Conservation (phyloP, 2,329 filamentous ascomycete species). For the Fusarium veterinarium region DNA sequence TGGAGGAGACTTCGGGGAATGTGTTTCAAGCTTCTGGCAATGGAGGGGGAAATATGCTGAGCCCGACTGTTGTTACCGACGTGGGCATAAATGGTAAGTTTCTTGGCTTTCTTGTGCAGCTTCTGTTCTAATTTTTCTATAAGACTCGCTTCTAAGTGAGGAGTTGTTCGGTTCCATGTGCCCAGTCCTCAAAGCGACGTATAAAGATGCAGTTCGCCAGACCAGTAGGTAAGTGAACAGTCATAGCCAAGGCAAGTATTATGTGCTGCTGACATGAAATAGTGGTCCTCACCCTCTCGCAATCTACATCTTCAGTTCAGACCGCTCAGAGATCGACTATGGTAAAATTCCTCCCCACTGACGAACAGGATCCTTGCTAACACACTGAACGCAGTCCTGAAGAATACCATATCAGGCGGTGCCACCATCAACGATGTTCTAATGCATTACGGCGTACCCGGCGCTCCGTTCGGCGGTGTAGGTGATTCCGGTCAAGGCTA, state of each 20-base stretch:
- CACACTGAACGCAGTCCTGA: background rate
- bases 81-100: background rate
- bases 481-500: slow-evolving; percentile 57
- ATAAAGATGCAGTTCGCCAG: background rate
- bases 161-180: slow-evolving; percentile 49
- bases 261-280: rapidly evolving
- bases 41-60: background rate
- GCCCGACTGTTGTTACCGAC: background rate
- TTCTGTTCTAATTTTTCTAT: background rate
- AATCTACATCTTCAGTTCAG: background rate
- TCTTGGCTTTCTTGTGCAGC: rapidly evolving
- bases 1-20: slow-evolving; percentile 44
- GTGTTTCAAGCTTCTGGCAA: background rate
- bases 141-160: slow-evolving; percentile 55
- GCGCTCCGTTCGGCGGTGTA: slow-evolving; percentile 59
- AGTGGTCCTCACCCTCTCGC: background rate
- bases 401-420: slow-evolving; percentile 46
- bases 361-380: background rate
- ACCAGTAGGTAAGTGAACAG: background rate
- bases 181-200: background rate
- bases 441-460: slow-evolving; percentile 52
- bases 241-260: rapidly evolving
- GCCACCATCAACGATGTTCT: slow-evolving; percentile 59
- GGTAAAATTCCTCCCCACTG: background rate
- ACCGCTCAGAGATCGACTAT: rapidly evolving